Evolutionary conservation across 2,329 filamentous ascomycete species (phyloP).

Genomic region (Fusarium sp.): DNA sequence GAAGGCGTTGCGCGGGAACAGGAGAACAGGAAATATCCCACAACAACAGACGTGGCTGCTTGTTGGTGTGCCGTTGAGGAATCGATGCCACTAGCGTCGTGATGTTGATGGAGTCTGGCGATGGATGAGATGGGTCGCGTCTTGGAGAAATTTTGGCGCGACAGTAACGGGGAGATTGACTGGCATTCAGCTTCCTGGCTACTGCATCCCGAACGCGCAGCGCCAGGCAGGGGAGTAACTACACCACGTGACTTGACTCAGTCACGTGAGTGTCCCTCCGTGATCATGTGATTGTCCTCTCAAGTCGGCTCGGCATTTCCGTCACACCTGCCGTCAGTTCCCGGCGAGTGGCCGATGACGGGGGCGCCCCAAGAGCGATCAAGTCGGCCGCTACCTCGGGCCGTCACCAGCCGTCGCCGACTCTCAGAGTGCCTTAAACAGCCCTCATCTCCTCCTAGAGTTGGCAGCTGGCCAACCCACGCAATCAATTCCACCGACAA

Average conservation of each 20-base stretch:
- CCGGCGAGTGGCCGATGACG: constrained; percentile 43
- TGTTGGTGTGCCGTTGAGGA: constrained; percentile 16
- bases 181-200: constrained; percentile 29
- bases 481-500: constrained; percentile 26
- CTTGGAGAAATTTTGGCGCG: constrained; percentile 54
- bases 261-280: neutral
- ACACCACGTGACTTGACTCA: neutral
- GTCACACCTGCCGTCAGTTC: constrained; percentile 32
- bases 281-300: constrained; percentile 12
- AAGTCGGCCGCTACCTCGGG: constrained; percentile 49
- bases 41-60: constrained; percentile 10
- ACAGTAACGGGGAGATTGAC: constrained; percentile 27
- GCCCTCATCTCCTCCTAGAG: constrained; percentile 15
- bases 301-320: constrained; percentile 37
- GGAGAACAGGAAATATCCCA: constrained; percentile 2
- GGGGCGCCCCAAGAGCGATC: constrained; percentile 20
- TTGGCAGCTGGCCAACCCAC: constrained; percentile 23
- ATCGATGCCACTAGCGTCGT: constrained; percentile 37
- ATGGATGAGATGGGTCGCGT: constrained; percentile 45
- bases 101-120: constrained; percentile 43
- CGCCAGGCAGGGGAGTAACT: neutral
- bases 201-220: constrained; percentile 30
- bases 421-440: constrained; percentile 17
- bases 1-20: constrained; percentile 20
- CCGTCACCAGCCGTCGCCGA: constrained; percentile 51